phyloP scores from a whole-genome alignment of 306 rosid species.

The Glycine tomentella region DNA sequence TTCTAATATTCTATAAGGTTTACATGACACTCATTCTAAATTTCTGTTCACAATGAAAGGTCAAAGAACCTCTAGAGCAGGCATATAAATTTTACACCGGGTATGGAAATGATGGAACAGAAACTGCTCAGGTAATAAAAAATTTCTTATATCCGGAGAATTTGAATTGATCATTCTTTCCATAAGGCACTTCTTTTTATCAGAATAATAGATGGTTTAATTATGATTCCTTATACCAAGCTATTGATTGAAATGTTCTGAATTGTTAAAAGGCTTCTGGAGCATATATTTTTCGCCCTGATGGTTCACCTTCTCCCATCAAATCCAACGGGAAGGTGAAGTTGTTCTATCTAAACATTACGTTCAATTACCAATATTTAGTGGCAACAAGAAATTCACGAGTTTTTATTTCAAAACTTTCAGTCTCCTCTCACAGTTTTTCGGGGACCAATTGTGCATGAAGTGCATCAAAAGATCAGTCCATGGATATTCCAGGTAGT shows the following conservation, averaged over 20 bases:
- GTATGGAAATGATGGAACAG: slow-evolving; percentile 49
- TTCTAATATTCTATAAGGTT: no score
- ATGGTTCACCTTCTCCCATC: slow-evolving; percentile 55
- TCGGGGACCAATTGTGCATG: slow-evolving; percentile 63
- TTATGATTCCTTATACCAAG: slow-evolving; percentile 23
- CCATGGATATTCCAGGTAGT: slow-evolving; percentile 71
- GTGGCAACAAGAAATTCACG: slow-evolving; percentile 32
- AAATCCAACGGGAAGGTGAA: slow-evolving; percentile 49
- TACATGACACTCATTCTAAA: slow-evolving; percentile 36
- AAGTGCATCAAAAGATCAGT: slow-evolving; percentile 62
- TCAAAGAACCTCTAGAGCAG: slow-evolving; percentile 56
- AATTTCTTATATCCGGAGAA: not conserved
- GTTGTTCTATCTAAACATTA: not conserved
- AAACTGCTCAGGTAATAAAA: slow-evolving; percentile 53
- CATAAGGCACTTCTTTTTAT: not conserved
- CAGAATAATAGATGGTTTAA: not conserved
- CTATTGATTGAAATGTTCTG: slow-evolving; percentile 30
- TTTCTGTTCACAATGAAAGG: slow-evolving; percentile 52
- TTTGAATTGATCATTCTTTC: slow-evolving; percentile 15
- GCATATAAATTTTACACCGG: slow-evolving; percentile 53
- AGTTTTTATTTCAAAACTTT: slow-evolving; percentile 16
- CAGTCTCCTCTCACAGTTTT: slow-evolving; percentile 56
- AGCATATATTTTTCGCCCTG: slow-evolving; percentile 67
- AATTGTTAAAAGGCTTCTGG: slow-evolving; percentile 60
- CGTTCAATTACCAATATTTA: slow-evolving; percentile 14